Evolutionary conservation across 352 stramenopile genomes (phyloP).

Genomic region (Phytophthora sojae): DNA sequence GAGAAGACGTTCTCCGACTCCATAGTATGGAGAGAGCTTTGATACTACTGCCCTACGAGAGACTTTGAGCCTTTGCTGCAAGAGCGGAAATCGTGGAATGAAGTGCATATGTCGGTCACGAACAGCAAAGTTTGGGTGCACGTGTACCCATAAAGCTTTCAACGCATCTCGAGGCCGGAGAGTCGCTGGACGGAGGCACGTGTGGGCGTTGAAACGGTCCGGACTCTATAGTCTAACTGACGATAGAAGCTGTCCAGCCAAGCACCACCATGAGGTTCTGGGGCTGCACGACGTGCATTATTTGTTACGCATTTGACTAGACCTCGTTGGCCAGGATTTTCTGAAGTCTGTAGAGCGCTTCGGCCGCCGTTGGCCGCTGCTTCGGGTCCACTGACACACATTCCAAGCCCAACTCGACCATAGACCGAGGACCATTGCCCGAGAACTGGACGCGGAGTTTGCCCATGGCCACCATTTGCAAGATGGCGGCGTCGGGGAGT

Average conservation of each 20-base stretch:
- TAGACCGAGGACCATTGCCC: constrained; percentile 3
- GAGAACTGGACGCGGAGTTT: constrained; percentile 48
- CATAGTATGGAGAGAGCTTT: constrained; percentile 5
- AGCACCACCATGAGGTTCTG: not conserved
- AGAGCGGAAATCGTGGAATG: constrained; percentile 24
- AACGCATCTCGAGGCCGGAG: constrained; percentile 4
- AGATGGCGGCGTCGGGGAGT: constrained; percentile 40
- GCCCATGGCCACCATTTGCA: constrained; percentile 51
- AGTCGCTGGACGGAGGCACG: constrained; percentile 17
- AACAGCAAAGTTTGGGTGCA: constrained; percentile 19
- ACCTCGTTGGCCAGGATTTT: constrained; percentile 23
- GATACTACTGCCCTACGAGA: not conserved
- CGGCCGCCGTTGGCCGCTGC: constrained; percentile 35
- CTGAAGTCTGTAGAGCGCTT: constrained; percentile 43
- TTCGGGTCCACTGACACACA: constrained; percentile 45
- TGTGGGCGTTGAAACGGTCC: constrained; percentile 23
- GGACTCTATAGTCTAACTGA: constrained; percentile 3
- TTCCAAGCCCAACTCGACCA: constrained; percentile 31
- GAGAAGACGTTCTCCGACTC: constrained; percentile 32
- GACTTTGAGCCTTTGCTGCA: not conserved
- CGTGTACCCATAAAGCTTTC: constrained; percentile 26
- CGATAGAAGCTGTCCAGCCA: not conserved
- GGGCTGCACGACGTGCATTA: not conserved
- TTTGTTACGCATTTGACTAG: not conserved
- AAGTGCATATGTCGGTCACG: not conserved